These are phyloP conservation scores for Neonectria neomacrospora DNA, from an alignment of 2,329 filamentous ascomycete species.

Conservation along the genomic window DNA sequence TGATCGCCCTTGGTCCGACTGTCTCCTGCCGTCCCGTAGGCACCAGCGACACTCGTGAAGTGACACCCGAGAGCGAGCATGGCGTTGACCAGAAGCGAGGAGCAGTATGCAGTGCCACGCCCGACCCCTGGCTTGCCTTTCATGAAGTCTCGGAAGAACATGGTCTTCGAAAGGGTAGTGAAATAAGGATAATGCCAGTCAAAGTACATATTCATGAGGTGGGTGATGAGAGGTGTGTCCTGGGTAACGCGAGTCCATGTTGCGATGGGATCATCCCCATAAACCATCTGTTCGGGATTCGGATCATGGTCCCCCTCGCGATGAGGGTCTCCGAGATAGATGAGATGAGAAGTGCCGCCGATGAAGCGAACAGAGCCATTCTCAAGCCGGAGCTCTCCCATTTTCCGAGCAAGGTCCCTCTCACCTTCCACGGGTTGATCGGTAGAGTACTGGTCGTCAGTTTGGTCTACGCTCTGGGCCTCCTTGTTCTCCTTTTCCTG, in stretches of 20 bases:
- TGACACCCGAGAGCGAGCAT: conserved; percentile 95
- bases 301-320: conserved; percentile 54
- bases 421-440: conserved; percentile 67
- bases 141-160: conserved; percentile 89
- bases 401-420: conserved; percentile 87
- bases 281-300: conserved; percentile 58
- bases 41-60: conserved; percentile 82
- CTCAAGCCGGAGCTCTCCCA: conserved; percentile 89
- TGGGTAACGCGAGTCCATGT: conserved; percentile 91
- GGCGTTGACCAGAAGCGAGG: conserved; percentile 88
- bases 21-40: conserved; percentile 77
- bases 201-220: conserved; percentile 97
- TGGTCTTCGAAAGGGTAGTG: conserved; percentile 83
- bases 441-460: conserved; percentile 53
- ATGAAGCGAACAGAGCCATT: conserved; percentile 92
- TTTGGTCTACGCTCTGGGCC: conserved; percentile 54
- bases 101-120: conserved; percentile 80
- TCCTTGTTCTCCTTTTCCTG: conserved; percentile 51
- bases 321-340: conserved; percentile 73
- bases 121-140: conserved; percentile 70
- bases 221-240: conserved; percentile 81
- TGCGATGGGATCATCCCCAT: conserved; percentile 75
- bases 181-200: conserved; percentile 98
- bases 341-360: conserved; percentile 92
- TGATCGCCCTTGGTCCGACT: conserved; percentile 91